Evolutionary conservation across 306 rosid genomes (phyloP), one percentile per base, ranked within the genome.

Genomic region (Ceratonia siliqua): DNA sequence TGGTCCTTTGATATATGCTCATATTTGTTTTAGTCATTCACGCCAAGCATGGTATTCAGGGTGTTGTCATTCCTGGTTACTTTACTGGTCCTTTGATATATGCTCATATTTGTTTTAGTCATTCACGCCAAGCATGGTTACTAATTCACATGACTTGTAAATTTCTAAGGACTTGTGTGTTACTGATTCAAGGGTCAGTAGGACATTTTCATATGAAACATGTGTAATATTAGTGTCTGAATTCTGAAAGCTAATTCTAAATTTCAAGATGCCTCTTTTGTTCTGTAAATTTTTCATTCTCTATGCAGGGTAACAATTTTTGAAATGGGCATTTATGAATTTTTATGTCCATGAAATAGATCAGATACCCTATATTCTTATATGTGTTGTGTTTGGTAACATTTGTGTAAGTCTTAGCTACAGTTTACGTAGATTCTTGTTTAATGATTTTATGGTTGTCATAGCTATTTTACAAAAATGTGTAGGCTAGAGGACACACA

Each of bases 401-500:
- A 38, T 55, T 20, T 63, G 14, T 46, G 52, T 70, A 43, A 57
- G 45, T 72, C 57, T 25, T 32, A 72, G 55, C 18, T 36, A 17
- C 75, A 65, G 36, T 25, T 55, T 25, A 63, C 64, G 27, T 27
- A 56, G 72, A 48, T 28, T 45, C 6, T 69, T n/a, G n/a, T n/a
- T n/a, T n/a, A n/a, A n/a, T n/a, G n/a, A n/a, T n/a, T n/a, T 67
- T 27, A 45, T 62, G 76, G 54, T 64, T 62, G 45, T 54, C 43
- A 13, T 46, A 18, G 43, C 70, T n/a, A 45, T 45, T 57, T 76
- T 17, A 18, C 72, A 80, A 39, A 82, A 39, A 27, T 28, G 57
- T 87, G 79, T 91, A 94, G 98, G 81, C 77, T 66, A 87, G 96
- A 85, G 97, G 92, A 78, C 86, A 80, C 70, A 49, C 90, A 56